phyloP scores from a whole-genome alignment of 768 basidiomycete genomes.

The Lactifluus piperatus region DNA sequence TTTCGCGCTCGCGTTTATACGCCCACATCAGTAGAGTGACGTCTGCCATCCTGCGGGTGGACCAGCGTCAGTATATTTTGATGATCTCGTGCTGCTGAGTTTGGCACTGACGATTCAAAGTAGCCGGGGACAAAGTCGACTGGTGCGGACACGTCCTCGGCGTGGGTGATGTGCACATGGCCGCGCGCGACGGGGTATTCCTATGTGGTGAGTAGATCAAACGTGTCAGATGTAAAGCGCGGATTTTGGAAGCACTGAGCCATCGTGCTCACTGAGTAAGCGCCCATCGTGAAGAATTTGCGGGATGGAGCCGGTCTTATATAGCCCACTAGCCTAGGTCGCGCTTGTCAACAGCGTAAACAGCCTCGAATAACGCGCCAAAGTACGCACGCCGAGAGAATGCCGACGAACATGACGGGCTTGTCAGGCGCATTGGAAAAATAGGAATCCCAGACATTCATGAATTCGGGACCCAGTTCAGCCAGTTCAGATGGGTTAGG shows the following conservation, averaged over 20 bases:
- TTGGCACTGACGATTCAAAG: conserved; percentile 19
- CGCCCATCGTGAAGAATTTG: conserved; percentile 20
- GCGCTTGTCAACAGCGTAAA: neutral
- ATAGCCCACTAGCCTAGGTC: neutral
- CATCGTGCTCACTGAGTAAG: conserved; percentile 4
- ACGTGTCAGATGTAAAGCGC: neutral
- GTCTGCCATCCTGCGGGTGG: conserved; percentile 24
- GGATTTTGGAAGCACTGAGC: neutral
- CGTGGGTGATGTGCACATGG: conserved; percentile 22
- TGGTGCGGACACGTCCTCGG: conserved; percentile 18
- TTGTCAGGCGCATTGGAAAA: conserved; percentile 23
- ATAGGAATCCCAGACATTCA: conserved; percentile 21
- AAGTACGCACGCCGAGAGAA: conserved; percentile 15
- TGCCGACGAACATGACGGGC: conserved; percentile 17
- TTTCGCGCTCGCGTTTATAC: conserved; percentile 49
- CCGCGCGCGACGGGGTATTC: conserved; percentile 22
- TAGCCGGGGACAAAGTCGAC: conserved; percentile 23
- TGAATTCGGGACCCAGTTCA: conserved; percentile 23
- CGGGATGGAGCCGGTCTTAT: neutral
- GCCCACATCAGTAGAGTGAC: conserved; percentile 39
- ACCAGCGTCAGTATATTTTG: neutral
- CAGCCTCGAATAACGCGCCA: too few relatives aligned
- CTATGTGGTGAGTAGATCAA: neutral
- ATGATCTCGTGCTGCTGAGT: too few relatives aligned
- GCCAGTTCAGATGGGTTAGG: conserved; percentile 21